Base-by-base conservation (phyloP, 192 early-diverging fungal species). In the Funneliformis geosporum region DNA sequence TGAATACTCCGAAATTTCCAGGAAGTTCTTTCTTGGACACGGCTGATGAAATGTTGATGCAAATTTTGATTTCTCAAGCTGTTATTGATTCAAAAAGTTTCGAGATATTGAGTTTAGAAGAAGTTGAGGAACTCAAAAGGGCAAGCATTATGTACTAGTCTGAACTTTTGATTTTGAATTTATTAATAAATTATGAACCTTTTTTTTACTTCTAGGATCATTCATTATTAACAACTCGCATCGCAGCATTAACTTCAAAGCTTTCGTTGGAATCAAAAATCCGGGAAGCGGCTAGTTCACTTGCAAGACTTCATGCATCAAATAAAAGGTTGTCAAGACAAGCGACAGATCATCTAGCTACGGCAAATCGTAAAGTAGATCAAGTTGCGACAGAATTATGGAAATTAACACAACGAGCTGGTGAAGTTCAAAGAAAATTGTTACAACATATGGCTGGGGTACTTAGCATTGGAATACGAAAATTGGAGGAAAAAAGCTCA, bases 221-320 rank as follows among this genome's bases (percentile, higher is more conserved):
- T 67, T 80, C 85, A 55, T 80, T 82, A 18, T 80, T 91, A 65
- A 89, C 75, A 60, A 83, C 83, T 2, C 83, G 85, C 40, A 85
- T 90, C n/a, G 61, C 80, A 33, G 84, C 82, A 23, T 79, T 89
- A 11, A 83, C 85, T 1, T 82, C 84, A 2, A 86, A 86, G 39
- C 76, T 91, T 16, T 78, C 84, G 43, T 60, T 91, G 9, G 90
- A 91, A 77, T 86, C 84, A 39, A 91, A 90, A 75, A 91, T 91
- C 61, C 78, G 87, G 23, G 88, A 90, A 75, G 89, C 89, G 10
- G 88, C 90, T 28, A 85, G 84, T 40, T 89, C 90, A 2, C 74
- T 91, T 21, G 77, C 86, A 8, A 83, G 83, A 66, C 82, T 90
- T 10, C 87, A 89, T 74, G 84, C 86, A 0, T 79, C 86, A 12